phyloP scores from a whole-genome alignment of 164 flowering plant genomes.

The Stephania cephalantha region DNA sequence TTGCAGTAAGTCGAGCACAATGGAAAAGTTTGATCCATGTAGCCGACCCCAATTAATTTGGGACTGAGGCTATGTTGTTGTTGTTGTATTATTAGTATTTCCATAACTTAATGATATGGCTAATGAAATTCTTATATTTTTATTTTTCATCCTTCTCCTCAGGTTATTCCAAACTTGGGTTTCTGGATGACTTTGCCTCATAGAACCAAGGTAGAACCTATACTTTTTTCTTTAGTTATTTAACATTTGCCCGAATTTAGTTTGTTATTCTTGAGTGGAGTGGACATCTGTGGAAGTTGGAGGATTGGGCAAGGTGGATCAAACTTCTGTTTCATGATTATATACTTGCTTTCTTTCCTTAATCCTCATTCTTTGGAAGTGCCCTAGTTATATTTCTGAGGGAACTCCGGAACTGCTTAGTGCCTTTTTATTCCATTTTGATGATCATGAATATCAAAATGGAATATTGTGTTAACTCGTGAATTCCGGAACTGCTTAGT shows the following conservation, averaged over 20 bases:
- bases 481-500: too few relatives aligned
- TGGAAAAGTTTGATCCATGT: too few relatives aligned
- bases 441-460: too few relatives aligned
- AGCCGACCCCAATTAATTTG: too few relatives aligned
- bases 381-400: neutral
- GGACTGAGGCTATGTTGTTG: too few relatives aligned
- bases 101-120: neutral
- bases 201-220: conserved; percentile 44
- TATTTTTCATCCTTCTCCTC: conserved; percentile 12
- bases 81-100: too few relatives aligned
- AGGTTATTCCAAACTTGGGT: conserved; percentile 74
- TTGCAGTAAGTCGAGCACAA: too few relatives aligned
- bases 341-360: neutral
- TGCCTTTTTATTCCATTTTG: neutral
- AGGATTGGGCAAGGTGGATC: neutral
- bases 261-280: neutral
- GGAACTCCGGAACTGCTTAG: neutral
- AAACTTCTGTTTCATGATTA: neutral
- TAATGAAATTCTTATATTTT: neutral
- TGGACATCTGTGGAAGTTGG: neutral
- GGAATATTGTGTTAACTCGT: too few relatives aligned
- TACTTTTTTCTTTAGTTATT: neutral
- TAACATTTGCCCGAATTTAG: neutral
- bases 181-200: conserved; percentile 70
- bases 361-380: neutral